A percentile compares a stretch with the other conserved stretches of the same genome.
phyloP scores from a whole-genome alignment of 2,329 filamentous ascomycete species.

The Penicillium brevicompactum region DNA sequence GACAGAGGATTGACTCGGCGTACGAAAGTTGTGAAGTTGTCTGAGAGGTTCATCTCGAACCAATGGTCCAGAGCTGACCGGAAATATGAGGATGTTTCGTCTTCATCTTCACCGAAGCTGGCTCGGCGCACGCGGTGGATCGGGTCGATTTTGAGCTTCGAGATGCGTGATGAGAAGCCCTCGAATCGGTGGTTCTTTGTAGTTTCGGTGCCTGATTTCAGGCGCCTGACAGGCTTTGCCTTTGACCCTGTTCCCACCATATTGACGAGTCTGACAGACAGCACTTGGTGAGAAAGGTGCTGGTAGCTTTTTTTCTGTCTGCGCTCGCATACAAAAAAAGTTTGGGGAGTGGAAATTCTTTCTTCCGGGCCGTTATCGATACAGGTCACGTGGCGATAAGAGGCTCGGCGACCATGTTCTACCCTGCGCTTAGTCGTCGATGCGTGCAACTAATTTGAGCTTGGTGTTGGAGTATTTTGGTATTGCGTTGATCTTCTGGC shows the following conservation, averaged over 20 bases:
- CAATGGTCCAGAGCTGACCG: slow-evolving; percentile 81
- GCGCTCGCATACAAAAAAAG: slow-evolving; percentile 39
- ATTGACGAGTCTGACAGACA: slow-evolving; percentile 28
- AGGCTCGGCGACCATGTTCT: slow-evolving; percentile 3
- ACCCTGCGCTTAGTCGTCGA: background rate
- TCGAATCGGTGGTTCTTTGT: slow-evolving; percentile 88
- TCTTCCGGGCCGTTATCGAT: slow-evolving; percentile 33
- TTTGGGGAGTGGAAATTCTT: slow-evolving; percentile 31
- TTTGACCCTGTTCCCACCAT: slow-evolving; percentile 64
- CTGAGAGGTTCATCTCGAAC: slow-evolving; percentile 87
- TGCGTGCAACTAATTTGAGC: background rate
- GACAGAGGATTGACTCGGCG: slow-evolving; percentile 74
- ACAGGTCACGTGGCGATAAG: slow-evolving; percentile 29
- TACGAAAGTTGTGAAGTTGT: slow-evolving; percentile 75
- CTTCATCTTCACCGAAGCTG: slow-evolving; percentile 78
- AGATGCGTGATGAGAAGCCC: slow-evolving; percentile 85
- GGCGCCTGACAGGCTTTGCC: slow-evolving; percentile 66
- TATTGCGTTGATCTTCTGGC: background rate
- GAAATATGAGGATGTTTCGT: slow-evolving; percentile 82
- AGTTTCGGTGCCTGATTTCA: slow-evolving; percentile 70
- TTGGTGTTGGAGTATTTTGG: background rate
- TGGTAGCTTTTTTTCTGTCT: slow-evolving; percentile 22
- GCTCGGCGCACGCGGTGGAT: slow-evolving; percentile 80
- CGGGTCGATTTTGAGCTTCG: slow-evolving; percentile 90
- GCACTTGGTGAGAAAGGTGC: slow-evolving; percentile 26